Evolutionary conservation across 257 asterid species (phyloP).

Genomic region (Salvia splendens): DNA sequence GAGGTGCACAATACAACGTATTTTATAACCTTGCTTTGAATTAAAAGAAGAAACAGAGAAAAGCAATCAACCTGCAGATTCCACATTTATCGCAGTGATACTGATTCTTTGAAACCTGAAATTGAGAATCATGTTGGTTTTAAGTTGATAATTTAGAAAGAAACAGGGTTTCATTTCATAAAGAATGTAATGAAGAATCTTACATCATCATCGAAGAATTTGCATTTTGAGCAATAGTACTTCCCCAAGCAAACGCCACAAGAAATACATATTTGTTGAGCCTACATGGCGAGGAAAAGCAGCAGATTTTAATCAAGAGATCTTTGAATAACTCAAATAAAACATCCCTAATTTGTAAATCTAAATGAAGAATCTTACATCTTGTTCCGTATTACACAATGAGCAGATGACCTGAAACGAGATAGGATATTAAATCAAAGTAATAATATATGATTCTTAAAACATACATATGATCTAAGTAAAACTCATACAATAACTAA

Average conservation of each 20-base stretch:
- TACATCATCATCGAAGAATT: conserved; percentile 72
- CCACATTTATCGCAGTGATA: conserved; percentile 78
- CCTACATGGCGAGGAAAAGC: conserved; percentile 31
- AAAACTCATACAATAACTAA: background rate
- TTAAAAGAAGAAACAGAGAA: background rate
- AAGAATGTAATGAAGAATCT: conserved; percentile 23
- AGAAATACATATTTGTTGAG: conserved; percentile 38
- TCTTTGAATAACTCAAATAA: background rate
- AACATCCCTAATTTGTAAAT: background rate
- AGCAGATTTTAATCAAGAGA: conserved; percentile 10
- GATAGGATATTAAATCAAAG: background rate
- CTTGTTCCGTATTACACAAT: conserved; percentile 44
- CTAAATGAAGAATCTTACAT: conserved; percentile 34
- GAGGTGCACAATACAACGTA: background rate
- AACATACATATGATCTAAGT: background rate
- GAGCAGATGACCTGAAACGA: conserved; percentile 46
- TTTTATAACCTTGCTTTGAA: background rate
- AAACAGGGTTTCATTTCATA: background rate
- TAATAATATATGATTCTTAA: background rate
- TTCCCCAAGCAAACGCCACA: conserved; percentile 70
- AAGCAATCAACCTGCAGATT: conserved; percentile 62
- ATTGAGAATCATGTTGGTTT: background rate
- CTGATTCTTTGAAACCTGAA: conserved; percentile 63
- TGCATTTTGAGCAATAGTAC: conserved; percentile 66
- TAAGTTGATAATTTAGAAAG: background rate